phyloP scores from a whole-genome alignment of 2,329 filamentous ascomycete species.

The Trichoderma endophyticum region DNA sequence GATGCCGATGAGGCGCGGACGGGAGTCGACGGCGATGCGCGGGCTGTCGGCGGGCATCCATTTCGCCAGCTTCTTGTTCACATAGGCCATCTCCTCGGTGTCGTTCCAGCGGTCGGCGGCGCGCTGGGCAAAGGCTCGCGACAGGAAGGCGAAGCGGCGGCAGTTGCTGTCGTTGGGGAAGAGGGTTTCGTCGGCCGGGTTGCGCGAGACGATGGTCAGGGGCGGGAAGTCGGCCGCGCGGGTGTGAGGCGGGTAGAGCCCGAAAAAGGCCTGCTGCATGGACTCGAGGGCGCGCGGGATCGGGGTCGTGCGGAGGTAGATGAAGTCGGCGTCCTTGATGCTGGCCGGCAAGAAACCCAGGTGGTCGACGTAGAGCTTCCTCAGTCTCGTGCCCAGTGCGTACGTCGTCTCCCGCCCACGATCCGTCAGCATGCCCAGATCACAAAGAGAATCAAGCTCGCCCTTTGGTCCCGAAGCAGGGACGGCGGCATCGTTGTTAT shows the following conservation, averaged over 20 bases:
- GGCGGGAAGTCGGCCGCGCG: conserved; percentile 50
- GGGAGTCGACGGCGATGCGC: conserved; percentile 75
- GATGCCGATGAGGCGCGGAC: conserved; percentile 80
- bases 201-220: conserved; percentile 63
- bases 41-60: conserved; percentile 75
- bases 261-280: conserved; percentile 70
- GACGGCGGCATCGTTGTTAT: conserved; percentile 59
- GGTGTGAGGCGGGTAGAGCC: conserved; percentile 63
- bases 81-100: conserved; percentile 76
- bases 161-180: conserved; percentile 77
- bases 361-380: conserved; percentile 71
- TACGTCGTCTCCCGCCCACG: conserved; percentile 69
- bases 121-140: conserved; percentile 67
- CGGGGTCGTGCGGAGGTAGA: conserved; percentile 73
- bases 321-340: conserved; percentile 55
- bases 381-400: conserved; percentile 63
- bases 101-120: conserved; percentile 72
- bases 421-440: conserved; percentile 73
- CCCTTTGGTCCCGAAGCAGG: conserved; percentile 65
- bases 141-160: conserved; percentile 66
- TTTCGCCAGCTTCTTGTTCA: conserved; percentile 72
- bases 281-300: conserved; percentile 75
- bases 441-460: conserved; percentile 78
- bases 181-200: conserved; percentile 69
- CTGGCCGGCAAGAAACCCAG: conserved; percentile 65